Evolutionary conservation across 176 grass and related monocot species (phyloP), one percentile per base, ranked within the genome.

Genomic region (Oryza meridionalis): DNA sequence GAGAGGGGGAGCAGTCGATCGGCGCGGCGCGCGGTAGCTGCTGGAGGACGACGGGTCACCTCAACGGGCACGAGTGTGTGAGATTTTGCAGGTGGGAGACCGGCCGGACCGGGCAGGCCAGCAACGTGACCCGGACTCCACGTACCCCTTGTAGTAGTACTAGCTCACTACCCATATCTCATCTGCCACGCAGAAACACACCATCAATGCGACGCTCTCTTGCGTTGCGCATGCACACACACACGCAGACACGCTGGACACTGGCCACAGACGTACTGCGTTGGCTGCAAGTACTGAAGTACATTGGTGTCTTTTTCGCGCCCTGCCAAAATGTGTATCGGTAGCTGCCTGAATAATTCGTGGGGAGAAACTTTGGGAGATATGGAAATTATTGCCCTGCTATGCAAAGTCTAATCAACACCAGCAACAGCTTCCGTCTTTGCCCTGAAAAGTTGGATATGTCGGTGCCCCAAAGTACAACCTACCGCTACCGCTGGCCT

Each of bases 371-470:
- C 11, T 31, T 31, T 2, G 75, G 51, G 21, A 24, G 6, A 16
- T 11, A 16, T 11, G 33, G 51, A 77, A 44, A 77, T 43, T 43
- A 64, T 26, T 55, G 19, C 11, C 13, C 72, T 81, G 71, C 49
- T 35, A 69, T 69, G 85, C 55, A 46, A 47, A 5, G 85, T 82
- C 85, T 62, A 66, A 29, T 87, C 85, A 49, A 58, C 53, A 27
- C 85, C 84, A 44, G 15, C 3, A 44, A 10, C 3, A 55, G 1
- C 15, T 53, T 31, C 37, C 4, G 55, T 19, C 77, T 59, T 81
- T 87, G 70, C 50, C 70, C 70, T 69, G 37, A 47, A 76, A 82
- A 69, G 64, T 47, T 76, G 38, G 63, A 43, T 26, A 26, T 12
- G 77, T 70, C 70, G 77, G 85, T 75, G 70, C 35, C 45, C 11